Evolutionary conservation across 345 rosid species (phyloP).

Genomic region (Salix exigua): DNA sequence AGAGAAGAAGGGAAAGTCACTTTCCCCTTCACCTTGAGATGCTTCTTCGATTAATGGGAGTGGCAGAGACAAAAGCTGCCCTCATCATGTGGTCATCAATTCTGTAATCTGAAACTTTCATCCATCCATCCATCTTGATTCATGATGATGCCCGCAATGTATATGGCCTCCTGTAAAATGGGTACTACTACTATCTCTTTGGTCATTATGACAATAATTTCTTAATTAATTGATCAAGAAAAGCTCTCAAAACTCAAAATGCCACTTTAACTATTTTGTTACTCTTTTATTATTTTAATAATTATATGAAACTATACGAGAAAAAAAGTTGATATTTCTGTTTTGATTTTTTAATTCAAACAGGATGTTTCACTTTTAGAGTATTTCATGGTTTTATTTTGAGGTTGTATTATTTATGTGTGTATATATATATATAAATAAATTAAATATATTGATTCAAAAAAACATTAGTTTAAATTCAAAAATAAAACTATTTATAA

Average conservation of each 20-base stretch:
- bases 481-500: no score
- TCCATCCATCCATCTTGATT: background rate
- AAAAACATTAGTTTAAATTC: no score
- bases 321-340: no score
- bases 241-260: background rate
- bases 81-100: constrained; percentile 7
- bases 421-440: no score
- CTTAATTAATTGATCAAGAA: background rate
- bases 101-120: background rate
- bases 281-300: background rate
- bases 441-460: no score
- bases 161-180: background rate
- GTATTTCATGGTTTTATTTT: no score
- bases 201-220: background rate
- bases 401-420: no score
- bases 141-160: background rate
- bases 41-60: no score
- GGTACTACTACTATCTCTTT: background rate
- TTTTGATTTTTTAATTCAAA: no score
- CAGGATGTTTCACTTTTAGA: no score
- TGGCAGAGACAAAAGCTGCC: constrained; percentile 29
- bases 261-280: background rate
- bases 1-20: no score
- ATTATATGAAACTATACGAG: background rate
- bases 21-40: no score